Evolutionary conservation across 1,139 yeast species (phyloP), one percentile per base, ranked within the genome.

Genomic region (Hansenula anomala): DNA sequence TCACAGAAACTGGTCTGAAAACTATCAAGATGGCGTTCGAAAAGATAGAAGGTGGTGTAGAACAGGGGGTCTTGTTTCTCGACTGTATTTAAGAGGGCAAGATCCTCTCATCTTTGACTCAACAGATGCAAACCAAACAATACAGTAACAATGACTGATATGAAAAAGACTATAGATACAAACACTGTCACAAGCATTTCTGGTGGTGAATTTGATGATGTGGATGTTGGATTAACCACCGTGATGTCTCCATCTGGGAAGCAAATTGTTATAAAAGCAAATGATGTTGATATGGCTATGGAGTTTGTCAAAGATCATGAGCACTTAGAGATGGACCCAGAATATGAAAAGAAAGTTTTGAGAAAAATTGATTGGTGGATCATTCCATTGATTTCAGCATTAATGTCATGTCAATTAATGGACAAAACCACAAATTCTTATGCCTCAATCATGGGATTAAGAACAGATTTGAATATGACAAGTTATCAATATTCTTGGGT

Each of bases 401-500:
- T 53, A 7, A 50, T 42, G 41, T 43, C 50, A 40, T 41, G 47
- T 29, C 51, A 47, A 27, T 34, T 43, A 32, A 46, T 51, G 48
- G 55, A 51, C 28, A 49, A 50, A 35, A 40, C 42, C 15, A 36
- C 47, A 9, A 46, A 40, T 33, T 46, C 52, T 0, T 39, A 33
- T 22, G 42, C 38, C 7, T 33, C 42, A 1, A 33, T 39, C 6
- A 34, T 39, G 36, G 42, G 42, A 3, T 3, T 39, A 11, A 28
- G 14, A 11, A 8, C 24, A 12, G 38, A 40, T 23, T 16, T 34
- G 10, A 23, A 28, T n/a, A 51, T 60, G 36, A 35, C 39, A 10
- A 56, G 58, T 13, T 43, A 45, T 22, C 45, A 51, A 40, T 62
- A 55, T 41, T 43, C 55, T 36, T 73, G 80, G 78, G 59, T 67